These are phyloP conservation scores for Ophiostoma ulmi DNA, from an alignment of 2,329 filamentous ascomycete genomes.

Conservation along the genomic window DNA sequence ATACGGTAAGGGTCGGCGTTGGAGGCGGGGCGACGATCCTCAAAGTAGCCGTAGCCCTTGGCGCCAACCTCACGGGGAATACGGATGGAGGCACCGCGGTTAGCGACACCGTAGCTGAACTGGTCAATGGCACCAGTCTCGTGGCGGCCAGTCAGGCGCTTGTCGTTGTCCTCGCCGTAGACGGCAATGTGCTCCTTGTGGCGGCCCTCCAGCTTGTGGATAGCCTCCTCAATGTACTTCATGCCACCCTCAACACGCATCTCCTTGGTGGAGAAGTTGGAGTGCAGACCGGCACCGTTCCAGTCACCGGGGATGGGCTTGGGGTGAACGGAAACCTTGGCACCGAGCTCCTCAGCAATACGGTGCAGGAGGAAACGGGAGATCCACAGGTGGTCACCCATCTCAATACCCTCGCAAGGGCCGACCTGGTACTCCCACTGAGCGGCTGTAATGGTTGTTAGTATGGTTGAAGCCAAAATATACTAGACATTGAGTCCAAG, in stretches of 20 bases:
- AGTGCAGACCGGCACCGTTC: conserved; percentile 74
- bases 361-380: conserved; percentile 72
- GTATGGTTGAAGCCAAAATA: neutral
- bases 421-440: conserved; percentile 31
- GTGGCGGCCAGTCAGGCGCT: conserved; percentile 85
- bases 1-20: conserved; percentile 76
- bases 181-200: conserved; percentile 81
- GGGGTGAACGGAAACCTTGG: conserved; percentile 88
- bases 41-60: conserved; percentile 64
- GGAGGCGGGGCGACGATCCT: conserved; percentile 61
- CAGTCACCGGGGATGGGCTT: conserved; percentile 93
- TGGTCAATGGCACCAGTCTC: conserved; percentile 92
- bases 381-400: conserved; percentile 97
- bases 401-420: conserved; percentile 29
- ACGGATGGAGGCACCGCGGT: conserved; percentile 90
- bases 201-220: conserved; percentile 76
- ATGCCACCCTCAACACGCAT: conserved; percentile 91
- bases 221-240: conserved; percentile 83
- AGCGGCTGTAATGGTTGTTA: conserved; percentile 20
- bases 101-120: conserved; percentile 91
- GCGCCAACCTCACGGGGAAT: conserved; percentile 64
- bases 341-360: conserved; percentile 93
- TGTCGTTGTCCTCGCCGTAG: conserved; percentile 92
- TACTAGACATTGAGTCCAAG: neutral
- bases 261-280: conserved; percentile 84